Percentiles rank a stretch among this genome's conserved stretches.
Evolutionary conservation across 2,329 filamentous ascomycete species (phyloP).

Genomic region (Colletotrichum limetticola): DNA sequence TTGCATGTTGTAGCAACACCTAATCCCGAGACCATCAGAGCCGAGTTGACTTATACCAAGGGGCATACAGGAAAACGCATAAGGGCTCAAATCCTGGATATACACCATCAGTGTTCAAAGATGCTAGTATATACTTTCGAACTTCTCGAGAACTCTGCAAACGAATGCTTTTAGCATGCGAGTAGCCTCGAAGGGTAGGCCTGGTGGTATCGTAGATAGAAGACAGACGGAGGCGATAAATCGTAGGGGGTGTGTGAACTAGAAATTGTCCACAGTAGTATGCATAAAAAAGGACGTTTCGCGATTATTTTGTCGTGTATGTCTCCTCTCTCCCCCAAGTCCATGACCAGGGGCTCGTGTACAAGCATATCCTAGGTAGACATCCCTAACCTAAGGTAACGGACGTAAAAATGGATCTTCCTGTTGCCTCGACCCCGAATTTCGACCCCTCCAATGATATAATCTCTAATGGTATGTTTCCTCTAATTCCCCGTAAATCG

Average conservation of each 20-base stretch:
- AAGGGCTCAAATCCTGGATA: background rate
- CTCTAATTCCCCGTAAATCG: conserved; percentile 19
- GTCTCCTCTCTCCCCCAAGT: background rate
- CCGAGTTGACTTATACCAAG: background rate
- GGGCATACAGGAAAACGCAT: background rate
- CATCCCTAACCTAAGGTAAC: background rate
- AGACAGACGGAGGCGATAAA: background rate
- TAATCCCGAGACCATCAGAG: background rate
- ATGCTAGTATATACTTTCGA: background rate
- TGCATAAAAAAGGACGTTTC: conserved; percentile 17
- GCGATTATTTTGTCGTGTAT: conserved; percentile 28
- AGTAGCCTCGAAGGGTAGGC: too few relatives aligned
- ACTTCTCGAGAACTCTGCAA: background rate
- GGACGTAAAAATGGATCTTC: conserved; percentile 7
- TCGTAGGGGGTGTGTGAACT: background rate
- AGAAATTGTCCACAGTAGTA: background rate
- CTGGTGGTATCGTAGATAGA: background rate
- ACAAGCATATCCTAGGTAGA: conserved; percentile 10
- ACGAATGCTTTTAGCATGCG: background rate
- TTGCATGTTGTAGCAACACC: too few relatives aligned
- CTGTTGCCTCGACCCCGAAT: background rate
- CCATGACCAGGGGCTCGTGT: conserved; percentile 2
- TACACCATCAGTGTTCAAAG: background rate
- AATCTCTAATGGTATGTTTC: conserved; percentile 18
- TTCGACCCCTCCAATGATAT: conserved; percentile 1